Percentiles rank a stretch among this genome's conserved stretches.
Evolutionary conservation across 495 filamentous ascomycete species (phyloP).

Genomic region (Penicillium manginii): DNA sequence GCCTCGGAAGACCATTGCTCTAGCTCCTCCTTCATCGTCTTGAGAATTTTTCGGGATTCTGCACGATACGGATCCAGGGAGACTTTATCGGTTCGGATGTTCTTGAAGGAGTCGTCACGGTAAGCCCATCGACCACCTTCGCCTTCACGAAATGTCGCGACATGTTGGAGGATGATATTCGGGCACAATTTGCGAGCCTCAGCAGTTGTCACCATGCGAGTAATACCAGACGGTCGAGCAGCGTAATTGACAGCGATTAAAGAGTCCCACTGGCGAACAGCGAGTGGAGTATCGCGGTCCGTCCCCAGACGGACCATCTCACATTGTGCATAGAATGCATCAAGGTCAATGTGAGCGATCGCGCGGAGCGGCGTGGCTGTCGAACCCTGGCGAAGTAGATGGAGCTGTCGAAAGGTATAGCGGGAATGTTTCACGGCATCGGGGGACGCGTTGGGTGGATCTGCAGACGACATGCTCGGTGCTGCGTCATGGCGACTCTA

Average conservation of each 20-base stretch:
- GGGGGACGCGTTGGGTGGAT: conserved; percentile 36
- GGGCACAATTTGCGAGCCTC: conserved; percentile 93
- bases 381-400: conserved; percentile 71
- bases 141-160: conserved; percentile 93
- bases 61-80: conserved; percentile 90
- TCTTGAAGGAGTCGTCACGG: conserved; percentile 70
- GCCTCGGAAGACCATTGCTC: conserved; percentile 30
- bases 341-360: conserved; percentile 90
- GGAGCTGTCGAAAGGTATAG: conserved; percentile 84
- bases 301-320: conserved; percentile 85
- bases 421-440: conserved; percentile 58
- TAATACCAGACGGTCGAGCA: conserved; percentile 78
- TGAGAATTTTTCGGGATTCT: conserved; percentile 81
- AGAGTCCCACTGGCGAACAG: conserved; percentile 80
- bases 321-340: conserved; percentile 98
- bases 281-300: conserved; percentile 75
- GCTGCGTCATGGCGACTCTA: conserved; percentile 26
- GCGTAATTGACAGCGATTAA: conserved; percentile 97
- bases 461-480: conserved; percentile 30
- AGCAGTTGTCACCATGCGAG: conserved; percentile 67
- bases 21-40: conserved; percentile 76
- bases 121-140: conserved; percentile 87
- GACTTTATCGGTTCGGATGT: conserved; percentile 88
- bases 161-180: conserved; percentile 82
- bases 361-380: conserved; percentile 79